Percentiles rank a stretch among this genome's conserved stretches.
These are phyloP conservation scores for Aspergillus carlsbadensis DNA, from an alignment of 495 filamentous ascomycete species.

Conservation along the genomic window DNA sequence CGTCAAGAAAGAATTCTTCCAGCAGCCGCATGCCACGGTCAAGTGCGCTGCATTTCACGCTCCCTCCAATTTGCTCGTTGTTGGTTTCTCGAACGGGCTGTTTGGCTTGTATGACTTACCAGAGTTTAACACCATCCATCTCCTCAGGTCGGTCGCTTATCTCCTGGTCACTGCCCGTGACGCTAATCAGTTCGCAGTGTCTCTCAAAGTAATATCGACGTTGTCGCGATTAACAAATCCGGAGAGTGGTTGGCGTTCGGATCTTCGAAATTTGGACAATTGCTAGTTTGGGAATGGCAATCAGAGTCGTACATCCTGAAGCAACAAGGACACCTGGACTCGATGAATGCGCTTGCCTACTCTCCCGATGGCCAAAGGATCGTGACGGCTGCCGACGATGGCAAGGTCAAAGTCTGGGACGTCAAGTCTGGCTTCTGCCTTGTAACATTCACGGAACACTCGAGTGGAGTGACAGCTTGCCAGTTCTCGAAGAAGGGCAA, in stretches of 20 bases:
- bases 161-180: neutral
- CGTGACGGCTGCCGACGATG: constrained; percentile 91
- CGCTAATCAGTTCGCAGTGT: constrained; percentile 57
- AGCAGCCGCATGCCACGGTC: constrained; percentile 84
- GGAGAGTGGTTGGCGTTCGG: constrained; percentile 98
- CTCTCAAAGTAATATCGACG: constrained; percentile 93
- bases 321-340: constrained; percentile 95
- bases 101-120: constrained; percentile 95
- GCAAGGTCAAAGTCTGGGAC: constrained; percentile 98
- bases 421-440: constrained; percentile 94
- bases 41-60: constrained; percentile 87
- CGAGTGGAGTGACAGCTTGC: constrained; percentile 90
- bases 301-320: constrained; percentile 99
- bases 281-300: constrained; percentile 99
- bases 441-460: constrained; percentile 96
- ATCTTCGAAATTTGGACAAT: constrained; percentile 90
- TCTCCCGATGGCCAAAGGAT: constrained; percentile 91
- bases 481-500: constrained; percentile 92
- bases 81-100: constrained; percentile 90
- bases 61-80: constrained; percentile 80
- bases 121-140: constrained; percentile 95
- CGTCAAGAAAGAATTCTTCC: constrained; percentile 81
- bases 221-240: constrained; percentile 85
- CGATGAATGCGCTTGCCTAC: constrained; percentile 91
- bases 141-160: constrained; percentile 51